phyloP scores from a whole-genome alignment of 805 yeast species.

The Hanseniaspora pseudoguilliermondii region DNA sequence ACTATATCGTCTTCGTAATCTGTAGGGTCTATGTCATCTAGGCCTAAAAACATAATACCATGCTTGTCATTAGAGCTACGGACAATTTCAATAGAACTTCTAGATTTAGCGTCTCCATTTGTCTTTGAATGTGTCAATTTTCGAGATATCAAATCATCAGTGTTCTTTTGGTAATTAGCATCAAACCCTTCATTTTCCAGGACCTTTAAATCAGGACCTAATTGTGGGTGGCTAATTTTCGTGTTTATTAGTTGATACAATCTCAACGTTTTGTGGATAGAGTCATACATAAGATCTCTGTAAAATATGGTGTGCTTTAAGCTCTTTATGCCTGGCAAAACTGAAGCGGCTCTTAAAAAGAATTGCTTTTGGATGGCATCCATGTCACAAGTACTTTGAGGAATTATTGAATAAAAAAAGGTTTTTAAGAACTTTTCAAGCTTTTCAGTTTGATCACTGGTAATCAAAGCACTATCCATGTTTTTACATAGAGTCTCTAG shows the following conservation, averaged over 20 bases:
- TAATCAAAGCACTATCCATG: constrained; percentile 49
- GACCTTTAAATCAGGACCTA: not conserved
- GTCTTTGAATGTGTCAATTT: constrained; percentile 14
- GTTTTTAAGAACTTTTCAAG: constrained; percentile 23
- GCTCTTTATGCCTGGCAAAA: constrained; percentile 23
- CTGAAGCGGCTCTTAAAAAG: constrained; percentile 24
- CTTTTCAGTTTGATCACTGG: constrained; percentile 11
- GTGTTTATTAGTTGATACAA: constrained; percentile 17
- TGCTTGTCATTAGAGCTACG: not conserved
- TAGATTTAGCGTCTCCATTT: constrained; percentile 13
- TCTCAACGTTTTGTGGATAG: constrained; percentile 20
- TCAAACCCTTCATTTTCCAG: not conserved
- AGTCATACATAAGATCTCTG: constrained; percentile 20
- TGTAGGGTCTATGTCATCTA: constrained; percentile 15
- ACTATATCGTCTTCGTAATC: constrained; percentile 18
- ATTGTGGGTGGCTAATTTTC: not conserved
- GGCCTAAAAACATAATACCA: constrained; percentile 9
- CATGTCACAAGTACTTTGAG: not conserved
- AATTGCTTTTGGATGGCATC: constrained; percentile 12
- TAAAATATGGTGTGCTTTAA: constrained; percentile 23
- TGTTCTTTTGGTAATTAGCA: not conserved
- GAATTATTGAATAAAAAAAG: constrained; percentile 20
- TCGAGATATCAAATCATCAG: constrained; percentile 3
- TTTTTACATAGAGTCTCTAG: constrained; percentile 37
- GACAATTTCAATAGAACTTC: constrained; percentile 14